Percentiles rank a stretch among this genome's conserved stretches.
phyloP scores from a whole-genome alignment of 2,329 filamentous ascomycete species.

The Aureobasidium namibiae region DNA sequence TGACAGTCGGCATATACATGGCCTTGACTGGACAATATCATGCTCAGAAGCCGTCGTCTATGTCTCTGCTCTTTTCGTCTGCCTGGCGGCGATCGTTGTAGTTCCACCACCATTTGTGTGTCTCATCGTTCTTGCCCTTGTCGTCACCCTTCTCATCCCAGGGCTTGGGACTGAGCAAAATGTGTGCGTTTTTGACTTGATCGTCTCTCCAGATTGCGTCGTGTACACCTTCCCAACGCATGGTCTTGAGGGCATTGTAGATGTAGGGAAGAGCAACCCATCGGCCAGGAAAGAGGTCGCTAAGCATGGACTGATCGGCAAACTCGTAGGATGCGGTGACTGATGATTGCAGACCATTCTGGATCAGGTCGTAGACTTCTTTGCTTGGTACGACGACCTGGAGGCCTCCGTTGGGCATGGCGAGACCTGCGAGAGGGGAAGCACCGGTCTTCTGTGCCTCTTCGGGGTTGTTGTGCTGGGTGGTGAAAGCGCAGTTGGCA shows the following conservation, averaged over 20 bases:
- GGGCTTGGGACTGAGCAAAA: conserved; percentile 54
- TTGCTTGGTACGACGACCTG: conserved; percentile 53
- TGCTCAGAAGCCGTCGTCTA: conserved; percentile 45
- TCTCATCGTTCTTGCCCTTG: conserved; percentile 37
- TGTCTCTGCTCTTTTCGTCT: conserved; percentile 39
- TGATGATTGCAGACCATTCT: conserved; percentile 36
- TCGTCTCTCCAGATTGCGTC: conserved; percentile 53
- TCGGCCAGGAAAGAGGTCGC: conserved; percentile 48
- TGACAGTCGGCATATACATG: not conserved
- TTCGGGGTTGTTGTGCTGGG: conserved; percentile 45
- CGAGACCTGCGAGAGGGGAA: conserved; percentile 41
- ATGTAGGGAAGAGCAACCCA: conserved; percentile 54
- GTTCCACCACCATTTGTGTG: conserved; percentile 51
- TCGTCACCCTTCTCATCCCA: conserved; percentile 48
- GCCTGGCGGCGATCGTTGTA: conserved; percentile 41
- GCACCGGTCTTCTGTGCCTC: conserved; percentile 46
- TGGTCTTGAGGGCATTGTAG: conserved; percentile 55
- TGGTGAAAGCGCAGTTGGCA: conserved; percentile 53
- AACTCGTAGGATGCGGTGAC: conserved; percentile 48
- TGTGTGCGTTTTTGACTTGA: conserved; percentile 55
- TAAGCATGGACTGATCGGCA: conserved; percentile 50
- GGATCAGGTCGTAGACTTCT: conserved; percentile 44
- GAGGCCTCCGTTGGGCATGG: conserved; percentile 53
- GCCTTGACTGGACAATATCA: too few species aligned
- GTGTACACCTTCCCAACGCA: conserved; percentile 49